Evolutionary conservation across 345 rosid genomes (phyloP), one percentile per base, ranked within the genome.

Genomic region (Acer campestre): DNA sequence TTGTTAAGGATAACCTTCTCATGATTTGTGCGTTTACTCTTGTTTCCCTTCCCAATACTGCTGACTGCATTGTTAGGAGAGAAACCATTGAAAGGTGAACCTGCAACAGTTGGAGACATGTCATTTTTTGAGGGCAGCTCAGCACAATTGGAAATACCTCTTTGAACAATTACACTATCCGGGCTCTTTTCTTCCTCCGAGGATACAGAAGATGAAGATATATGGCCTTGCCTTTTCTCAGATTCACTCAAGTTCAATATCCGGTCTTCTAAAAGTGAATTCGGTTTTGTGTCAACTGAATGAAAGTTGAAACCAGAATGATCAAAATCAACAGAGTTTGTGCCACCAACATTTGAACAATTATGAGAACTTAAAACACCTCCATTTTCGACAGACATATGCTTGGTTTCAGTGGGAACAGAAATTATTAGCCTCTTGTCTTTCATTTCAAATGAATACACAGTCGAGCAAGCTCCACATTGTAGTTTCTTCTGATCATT

Each of bases 381-480:
- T 22, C 78, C 66, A 31, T 71, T 69, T 31, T 77, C 61, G 13
- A 17, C 55, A 29, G 79, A 17, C 18, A 59, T 29, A 16, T 4
- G 67, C 69, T 69, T 31, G 16, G 79, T 55, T 78, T 83, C 88
- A 2, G 49, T 51, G 40, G 65, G 70, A 46, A 65, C 73, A 65
- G 89, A 77, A 74, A 87, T 71, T 35, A 85, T 75, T 78, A 88
- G 87, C 68, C 85, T 87, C 75, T 79, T 86, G 81, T 85, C 81
- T 40, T 81, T 62, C 12, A 87, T 23, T 35, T 78, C 35, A 78
- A 87, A 63, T 68, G 76, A 76, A 73, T 87, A 77, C 13, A 82
- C 75, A 63, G 86, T 79, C 31, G 87, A 91, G 80, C 97, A 93
- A 67, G 86, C 66, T 27, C 92, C 90, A 80, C 97, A 93, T 55